Base-by-base conservation (phyloP, 2,329 filamentous ascomycete genomes). In the Xylariaceae sp. region DNA sequence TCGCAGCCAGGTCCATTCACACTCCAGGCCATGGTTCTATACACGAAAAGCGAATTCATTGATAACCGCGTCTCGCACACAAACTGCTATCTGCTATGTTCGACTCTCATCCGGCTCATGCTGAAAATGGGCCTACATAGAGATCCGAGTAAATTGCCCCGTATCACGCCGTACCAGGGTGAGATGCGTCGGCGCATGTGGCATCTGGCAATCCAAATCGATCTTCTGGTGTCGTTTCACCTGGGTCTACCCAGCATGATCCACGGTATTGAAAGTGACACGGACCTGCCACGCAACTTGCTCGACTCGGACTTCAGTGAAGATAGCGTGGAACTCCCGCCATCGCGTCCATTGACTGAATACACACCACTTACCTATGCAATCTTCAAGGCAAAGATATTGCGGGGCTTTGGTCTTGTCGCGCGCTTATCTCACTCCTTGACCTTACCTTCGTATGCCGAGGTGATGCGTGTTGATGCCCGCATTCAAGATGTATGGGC, bases 201-300 rank as follows among this genome's bases (percentile, higher is more conserved):
- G 80, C 75, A 77, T 58, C 71, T 81, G 57, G 74, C 76, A 2
- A 67, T 74, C 22, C 81, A 85, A 63, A 75, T 86, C 44, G 86
- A 88, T 63, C 68, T 84, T 2, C 68, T 88, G 3, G 81, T 85
- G 22, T 80, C 83, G 1, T 87, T 86, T 63, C 84, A 88, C 63
- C 76, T 87, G 55, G 85, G 85, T 2, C 72, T 89, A 50, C 86
- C 86, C 2, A 78, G 78, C 63, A 85, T 87, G 80, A 74, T 87
- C 42, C 76, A 83, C 53, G 74, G 77, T 21, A 79, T 84, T 34
- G 84, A 87, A 55, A 80, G 77, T 44, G 86, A 88, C 63, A 85
- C 83, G 0, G 70, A 75, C 1, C 67, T 82, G 18, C 85, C 85
- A 15, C 73, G 76, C 30, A 87, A 88, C 65, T 67, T 88, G 30